Conservation (phyloP, 768 basidiomycete species). For the Trametes meyenii region DNA sequence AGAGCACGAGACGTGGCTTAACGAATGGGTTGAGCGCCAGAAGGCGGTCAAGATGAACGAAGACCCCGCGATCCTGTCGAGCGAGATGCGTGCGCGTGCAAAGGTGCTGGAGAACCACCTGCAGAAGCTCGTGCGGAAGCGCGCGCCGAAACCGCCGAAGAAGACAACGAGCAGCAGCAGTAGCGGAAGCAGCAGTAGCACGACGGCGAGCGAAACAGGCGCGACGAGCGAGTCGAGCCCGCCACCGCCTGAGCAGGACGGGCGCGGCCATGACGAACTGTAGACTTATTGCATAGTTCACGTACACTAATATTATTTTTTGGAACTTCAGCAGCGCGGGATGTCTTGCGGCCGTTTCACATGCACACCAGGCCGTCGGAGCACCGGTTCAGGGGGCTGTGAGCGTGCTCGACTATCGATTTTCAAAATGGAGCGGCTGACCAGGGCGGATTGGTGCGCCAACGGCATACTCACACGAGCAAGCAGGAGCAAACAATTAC, state of each 20-base stretch:
- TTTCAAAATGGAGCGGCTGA: no score
- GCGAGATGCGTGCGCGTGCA: slow-evolving; percentile 83
- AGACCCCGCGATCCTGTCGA: slow-evolving; percentile 84
- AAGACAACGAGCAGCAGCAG: slow-evolving; percentile 42
- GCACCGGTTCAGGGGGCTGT: no score
- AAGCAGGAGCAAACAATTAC: not conserved
- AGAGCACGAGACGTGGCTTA: slow-evolving; percentile 85
- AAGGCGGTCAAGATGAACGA: slow-evolving; percentile 70
- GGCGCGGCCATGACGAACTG: slow-evolving; percentile 29
- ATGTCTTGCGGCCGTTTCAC: no score
- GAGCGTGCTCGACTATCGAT: no score
- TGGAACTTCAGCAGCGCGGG: not conserved
- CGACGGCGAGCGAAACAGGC: slow-evolving; percentile 25
- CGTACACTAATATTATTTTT: slow-evolving; percentile 23
- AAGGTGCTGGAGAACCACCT: slow-evolving; percentile 78
- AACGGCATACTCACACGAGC: not conserved
- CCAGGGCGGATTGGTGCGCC: no score
- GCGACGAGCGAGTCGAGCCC: not conserved
- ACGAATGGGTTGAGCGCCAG: slow-evolving; percentile 81
- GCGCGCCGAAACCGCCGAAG: slow-evolving; percentile 59
- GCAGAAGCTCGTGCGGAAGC: slow-evolving; percentile 68
- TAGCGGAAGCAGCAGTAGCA: not conserved
- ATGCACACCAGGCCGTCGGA: no score
- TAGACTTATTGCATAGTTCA: slow-evolving; percentile 21
- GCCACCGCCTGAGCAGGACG: not conserved